Conservation (phyloP, 352 stramenopile species). For the Peronospora tabacina region DNA sequence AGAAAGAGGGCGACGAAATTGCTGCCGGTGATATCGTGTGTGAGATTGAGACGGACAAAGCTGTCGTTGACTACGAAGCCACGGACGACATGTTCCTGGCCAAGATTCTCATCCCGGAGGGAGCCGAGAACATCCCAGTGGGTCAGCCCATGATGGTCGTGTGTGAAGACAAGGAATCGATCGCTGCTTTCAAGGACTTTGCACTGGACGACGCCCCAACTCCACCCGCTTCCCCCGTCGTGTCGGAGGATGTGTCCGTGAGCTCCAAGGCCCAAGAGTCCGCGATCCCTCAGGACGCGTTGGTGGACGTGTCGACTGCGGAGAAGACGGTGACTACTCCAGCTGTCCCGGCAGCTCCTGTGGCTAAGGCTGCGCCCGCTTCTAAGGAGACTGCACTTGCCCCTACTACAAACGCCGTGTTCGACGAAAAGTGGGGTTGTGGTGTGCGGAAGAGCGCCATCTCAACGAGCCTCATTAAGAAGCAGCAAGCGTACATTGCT, state of each 20-base stretch:
- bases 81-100: constrained; percentile 95
- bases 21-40: constrained; percentile 91
- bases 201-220: constrained; percentile 48
- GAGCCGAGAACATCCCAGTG: constrained; percentile 85
- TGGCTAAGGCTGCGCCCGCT: constrained; percentile 21
- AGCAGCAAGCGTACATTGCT: constrained; percentile 79
- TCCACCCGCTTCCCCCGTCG: constrained; percentile 29
- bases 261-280: constrained; percentile 40
- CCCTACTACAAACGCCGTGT: constrained; percentile 18
- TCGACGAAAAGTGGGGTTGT: constrained; percentile 71
- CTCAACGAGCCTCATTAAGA: constrained; percentile 72
- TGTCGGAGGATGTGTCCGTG: constrained; percentile 43
- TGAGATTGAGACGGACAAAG: constrained; percentile 99
- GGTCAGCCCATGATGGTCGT: constrained; percentile 94
- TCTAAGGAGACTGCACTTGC: constrained; percentile 21
- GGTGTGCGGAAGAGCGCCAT: constrained; percentile 77
- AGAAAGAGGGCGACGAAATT: constrained; percentile 91
- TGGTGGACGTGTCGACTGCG: constrained; percentile 55
- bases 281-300: constrained; percentile 49
- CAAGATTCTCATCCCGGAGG: constrained; percentile 92
- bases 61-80: constrained; percentile 97
- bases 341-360: constrained; percentile 31
- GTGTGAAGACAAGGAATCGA: constrained; percentile 83
- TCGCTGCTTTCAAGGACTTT: constrained; percentile 69
- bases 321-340: constrained; percentile 42